Evolutionary conservation across 129 eudicot species (phyloP).

Genomic region (Dittrichia graveolens): DNA sequence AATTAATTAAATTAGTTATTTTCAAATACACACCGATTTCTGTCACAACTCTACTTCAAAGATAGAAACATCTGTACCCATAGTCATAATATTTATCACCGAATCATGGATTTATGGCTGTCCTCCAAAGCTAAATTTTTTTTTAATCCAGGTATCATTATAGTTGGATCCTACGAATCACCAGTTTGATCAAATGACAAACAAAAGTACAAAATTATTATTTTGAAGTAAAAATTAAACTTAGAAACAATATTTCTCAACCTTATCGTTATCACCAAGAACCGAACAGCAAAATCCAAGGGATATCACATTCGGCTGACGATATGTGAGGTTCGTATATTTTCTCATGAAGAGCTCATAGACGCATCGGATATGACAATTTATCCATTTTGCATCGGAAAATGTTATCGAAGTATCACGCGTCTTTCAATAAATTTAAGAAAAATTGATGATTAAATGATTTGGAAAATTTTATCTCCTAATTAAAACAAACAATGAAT

Average conservation of each 20-base stretch:
- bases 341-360: not conserved
- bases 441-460: not conserved
- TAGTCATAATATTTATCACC: not conserved
- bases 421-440: slow-evolving; percentile 9
- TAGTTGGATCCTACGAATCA: not conserved
- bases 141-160: not conserved
- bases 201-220: slow-evolving; percentile 1
- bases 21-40: too few species aligned
- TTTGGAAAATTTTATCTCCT: not conserved
- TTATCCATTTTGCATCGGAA: not conserved
- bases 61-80: not conserved
- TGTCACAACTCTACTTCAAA: slow-evolving; percentile 5
- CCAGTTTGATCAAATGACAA: not conserved
- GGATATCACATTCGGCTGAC: slow-evolving; percentile 23
- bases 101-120: too few species aligned
- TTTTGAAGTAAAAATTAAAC: not conserved
- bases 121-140: too few species aligned
- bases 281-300: slow-evolving; percentile 19
- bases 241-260: not conserved
- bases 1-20: not conserved
- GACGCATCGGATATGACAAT: slow-evolving; percentile 10
- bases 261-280: slow-evolving; percentile 21
- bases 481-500: not conserved
- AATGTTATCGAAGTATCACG: slow-evolving; percentile 13
- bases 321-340: not conserved